Evolutionary conservation across 2,329 filamentous ascomycete species (phyloP), one percentile per base, ranked within the genome.

Genomic region (Colletotrichum sp.): DNA sequence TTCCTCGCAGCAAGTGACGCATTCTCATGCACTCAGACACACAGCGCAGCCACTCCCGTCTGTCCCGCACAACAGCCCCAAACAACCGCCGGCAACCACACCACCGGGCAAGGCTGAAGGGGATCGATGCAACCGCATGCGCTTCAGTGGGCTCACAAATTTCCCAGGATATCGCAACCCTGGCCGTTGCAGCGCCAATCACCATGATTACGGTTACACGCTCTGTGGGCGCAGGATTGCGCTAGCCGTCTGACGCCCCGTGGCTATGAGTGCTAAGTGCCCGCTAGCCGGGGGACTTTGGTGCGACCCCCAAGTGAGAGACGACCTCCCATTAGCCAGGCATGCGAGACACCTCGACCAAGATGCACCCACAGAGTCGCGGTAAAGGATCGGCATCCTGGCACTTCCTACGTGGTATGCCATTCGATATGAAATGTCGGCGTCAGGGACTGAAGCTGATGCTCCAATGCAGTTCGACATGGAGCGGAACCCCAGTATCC

Each of bases 211-310:
- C n/a, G 26, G 34, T 26, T n/a, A 30, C 34, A 52, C 30, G 15
- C 15, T 21, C 64, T 30, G 64, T 62, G 34, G 64, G 52, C 59
- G 64, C 34, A 65, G 74, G 72, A 63, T 69, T 1, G 70, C 74
- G 59, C 74, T 74, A 76, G 36, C 44, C 30, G 72, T 57, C 65
- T 30, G 44, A 65, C 28, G 64, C 70, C 70, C 70, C 28, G 70
- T 69, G 49, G 74, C 70, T 30, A 66, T 72, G 63, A 24, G n/a
- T 39, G 69, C 69, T 49, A 72, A 63, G 44, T 52, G 69, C 44
- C 10, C n/a, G 24, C 26, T 55, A 26, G 44, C 44, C n/a, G 44
- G 44, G 44, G 44, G 44, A 52, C 44, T 52, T 52, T 52, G 44
- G 44, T 52, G n/a, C 44, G 44, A 52, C 44, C 44, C n/a, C n/a